These are phyloP conservation scores for Monilinia fructigena DNA, from an alignment of 2,329 filamentous ascomycete species.

Conservation along the genomic window DNA sequence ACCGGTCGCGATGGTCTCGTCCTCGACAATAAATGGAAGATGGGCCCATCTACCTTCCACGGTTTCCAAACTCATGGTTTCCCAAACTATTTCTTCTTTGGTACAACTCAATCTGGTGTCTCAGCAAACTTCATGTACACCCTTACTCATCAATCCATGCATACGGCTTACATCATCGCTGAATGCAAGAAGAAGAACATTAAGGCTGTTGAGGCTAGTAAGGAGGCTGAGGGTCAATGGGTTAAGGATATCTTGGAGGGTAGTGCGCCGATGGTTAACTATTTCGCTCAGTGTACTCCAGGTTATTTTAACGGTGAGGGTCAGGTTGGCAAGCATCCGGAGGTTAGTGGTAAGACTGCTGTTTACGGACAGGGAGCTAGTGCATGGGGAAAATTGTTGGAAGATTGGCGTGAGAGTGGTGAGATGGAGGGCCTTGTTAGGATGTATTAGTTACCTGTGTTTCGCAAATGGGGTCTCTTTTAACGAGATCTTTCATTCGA, in stretches of 20 bases:
- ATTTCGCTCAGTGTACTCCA: slow-evolving; percentile 14
- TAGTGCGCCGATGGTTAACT: slow-evolving; percentile 2
- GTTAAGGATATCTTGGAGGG: slow-evolving; percentile 5
- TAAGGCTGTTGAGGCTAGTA: slow-evolving; percentile 6
- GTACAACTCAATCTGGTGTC: slow-evolving; percentile 17
- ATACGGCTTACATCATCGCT: slow-evolving; percentile 13
- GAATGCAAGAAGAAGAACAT: slow-evolving; percentile 12
- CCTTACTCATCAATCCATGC: not conserved
- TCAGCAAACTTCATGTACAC: slow-evolving; percentile 23
- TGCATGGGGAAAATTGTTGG: slow-evolving; percentile 20
- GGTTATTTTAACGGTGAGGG: slow-evolving; percentile 22
- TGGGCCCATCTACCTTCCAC: slow-evolving; percentile 13
- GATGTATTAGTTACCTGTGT: not conserved
- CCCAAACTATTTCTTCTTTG: slow-evolving; percentile 23
- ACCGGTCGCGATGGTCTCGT: not conserved
- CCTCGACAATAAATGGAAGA: slow-evolving; percentile 19
- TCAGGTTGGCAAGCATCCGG: not conserved
- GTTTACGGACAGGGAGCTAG: slow-evolving; percentile 15
- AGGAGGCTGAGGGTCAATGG: slow-evolving; percentile 15
- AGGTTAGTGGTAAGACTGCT: slow-evolving; percentile 2
- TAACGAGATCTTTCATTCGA: not conserved
- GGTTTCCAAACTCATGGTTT: slow-evolving; percentile 19
- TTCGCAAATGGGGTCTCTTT: not conserved
- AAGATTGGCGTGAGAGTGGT: slow-evolving; percentile 11
- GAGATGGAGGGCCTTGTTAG: slow-evolving; percentile 17